Base-by-base conservation (phyloP, 2,329 filamentous ascomycete genomes). In the Ilyonectria sp. region DNA sequence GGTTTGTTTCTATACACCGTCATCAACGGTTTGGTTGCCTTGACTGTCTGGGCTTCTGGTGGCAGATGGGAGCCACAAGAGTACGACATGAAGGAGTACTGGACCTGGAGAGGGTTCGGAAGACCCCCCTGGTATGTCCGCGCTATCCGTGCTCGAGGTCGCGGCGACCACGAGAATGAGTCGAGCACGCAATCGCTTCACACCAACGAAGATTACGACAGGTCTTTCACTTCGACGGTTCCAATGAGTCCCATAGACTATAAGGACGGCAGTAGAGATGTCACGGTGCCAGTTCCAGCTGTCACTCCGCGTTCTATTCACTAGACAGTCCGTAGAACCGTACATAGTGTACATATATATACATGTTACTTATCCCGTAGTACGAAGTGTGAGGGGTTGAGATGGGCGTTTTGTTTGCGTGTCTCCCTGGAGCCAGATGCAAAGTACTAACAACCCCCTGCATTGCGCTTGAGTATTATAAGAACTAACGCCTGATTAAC, bases 21-120 rank as follows among this genome's bases (percentile, higher is more conserved):
- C 9, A 55, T 73, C 11, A 73, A 73, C 5, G 43, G 61, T 4
- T 23, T 73, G 19, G 33, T 73, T 1, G 69, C 67, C 0, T 2
- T 69, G 1, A 73, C 71, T 0, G 60, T 70, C 0, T 49, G 67
- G 4, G 4, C 73, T 4, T 73, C 71, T 0, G 62, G 67, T 1
- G 69, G 62, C 1, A 67, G 49, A 8, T 3, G 71, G 0, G 71
- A 73, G n/a, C 71, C 71, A 1, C 60, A 57, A 1, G 68, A 71
- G 6, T 73, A 73, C 60, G 68, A 73, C 26, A 23, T 69, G n/a
- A 73, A 73, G 23, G 71, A 73, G n/a, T 71, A 73, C 29, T 73
- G 71, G 71, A 71, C 71, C 3, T 73, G 71, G 71, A 73, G 63
- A n/a, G 58, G 56, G 0, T 65, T 67, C 0, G 71, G 71, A 5